Evolutionary conservation across 768 basidiomycete genomes (phyloP), one percentile per base, ranked within the genome.

Genomic region (Tylopilus rubrobrunneus): DNA sequence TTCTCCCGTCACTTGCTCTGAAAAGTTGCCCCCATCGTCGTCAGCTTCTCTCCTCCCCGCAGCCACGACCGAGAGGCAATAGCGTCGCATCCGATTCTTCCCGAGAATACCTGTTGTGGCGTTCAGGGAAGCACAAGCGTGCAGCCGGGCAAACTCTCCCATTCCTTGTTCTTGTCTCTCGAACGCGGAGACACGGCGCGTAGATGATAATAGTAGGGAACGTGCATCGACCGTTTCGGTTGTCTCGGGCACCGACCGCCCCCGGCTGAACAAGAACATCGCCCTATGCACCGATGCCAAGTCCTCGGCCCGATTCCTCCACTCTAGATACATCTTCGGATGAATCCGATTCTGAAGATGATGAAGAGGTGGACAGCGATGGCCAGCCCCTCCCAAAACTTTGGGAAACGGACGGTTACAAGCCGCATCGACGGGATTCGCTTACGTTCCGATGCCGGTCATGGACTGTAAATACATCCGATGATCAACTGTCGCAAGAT

Each of bases 61-160:
- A 63, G 7, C 65, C 78, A 19, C 79, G 85, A 2, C 79, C 82
- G 15, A 78, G 87, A 59, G 81, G 76, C 21, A 72, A 74, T 42
- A 86, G 85, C 67, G 60, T 75, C 56, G 77, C 79, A 17, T 85
- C 85, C 4, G 85, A 87, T 39, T 74, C 82, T 6, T 83, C 84
- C 2, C 87, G 88, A 80, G 87, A 49, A 90, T 91, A 25, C 86
- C 86, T 8, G 84, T 91, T 31, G 89, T 87, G 3, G 89, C 89
- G 3, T 91, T 91, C 65, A 81, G 86, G 50, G 88, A 90, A 73
- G 86, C 80, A 19, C 86, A 88, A 52, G 85, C 87, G 5, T 73
- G 87, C 40, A 76, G 83, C 58, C 68, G 75, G 27, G 76, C 85
- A 12, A 80, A 78, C 49, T 87, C 85, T 0, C 86, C 87, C 10